Base-by-base conservation (phyloP, 176 grass and related monocot genomes). In the Ensete glaucum region DNA sequence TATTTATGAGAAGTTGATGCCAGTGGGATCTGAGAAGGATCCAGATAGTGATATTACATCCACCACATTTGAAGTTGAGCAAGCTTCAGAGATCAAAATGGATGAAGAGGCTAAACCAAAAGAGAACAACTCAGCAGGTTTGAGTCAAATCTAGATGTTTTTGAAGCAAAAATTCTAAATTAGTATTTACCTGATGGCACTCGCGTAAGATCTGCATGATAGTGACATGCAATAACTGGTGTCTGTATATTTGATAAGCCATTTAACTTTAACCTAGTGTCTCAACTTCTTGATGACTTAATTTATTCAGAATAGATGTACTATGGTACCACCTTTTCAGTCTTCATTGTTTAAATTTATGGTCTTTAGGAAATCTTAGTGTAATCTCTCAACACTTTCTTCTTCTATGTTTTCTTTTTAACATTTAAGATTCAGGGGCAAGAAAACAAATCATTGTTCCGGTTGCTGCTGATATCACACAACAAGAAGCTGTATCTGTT, bases 401-500 rank as follows among this genome's bases (percentile, higher is more conserved):
- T 62, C 20, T 58, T 84, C 57, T 63, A 11, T 70, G 14, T 80
- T 65, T 26, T 75, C 52, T 79, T 74, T 52, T 76, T 52, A 62
- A 49, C 68, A 52, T 66, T 57, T 16, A 43, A 74, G 54, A 24
- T 76, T 43, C 72, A 74, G 20, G 29, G 56, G 78, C 48, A 70
- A 73, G 54, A 62, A 72, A 58, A 11, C 57, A 26, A 76, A 62
- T 99, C 84, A 56, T 78, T 62, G 79, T 89, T 72, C 69, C 53
- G 27, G 65, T 80, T 77, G 84, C 82, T 75, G 62, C 89, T 74
- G 95, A 99, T 87, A 54, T 86, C 17, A 29, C 55, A 59, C 95
- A 99, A 13, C 80, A 91, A 58, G 87, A 93, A 78, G 86, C 95
- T 87, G 55, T 94, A 21, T 87, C 80, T 82, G 75, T 94, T 82